phyloP scores from a whole-genome alignment of 148 eudicot genomes.

The Amaranthus hypochondriacus region DNA sequence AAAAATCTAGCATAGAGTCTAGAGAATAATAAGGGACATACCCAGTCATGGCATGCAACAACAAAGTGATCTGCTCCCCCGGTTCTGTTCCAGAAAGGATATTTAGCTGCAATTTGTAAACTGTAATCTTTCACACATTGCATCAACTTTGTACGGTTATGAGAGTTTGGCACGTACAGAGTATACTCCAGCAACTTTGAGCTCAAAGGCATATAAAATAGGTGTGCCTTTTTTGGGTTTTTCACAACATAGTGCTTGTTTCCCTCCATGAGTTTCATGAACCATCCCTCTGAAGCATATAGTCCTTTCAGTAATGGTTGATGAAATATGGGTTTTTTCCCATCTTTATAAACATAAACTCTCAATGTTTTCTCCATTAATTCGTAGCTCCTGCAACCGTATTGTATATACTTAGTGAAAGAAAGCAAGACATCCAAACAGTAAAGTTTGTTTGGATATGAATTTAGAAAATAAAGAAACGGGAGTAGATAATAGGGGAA shows the following conservation, averaged over 20 bases:
- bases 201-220: constrained; percentile 90
- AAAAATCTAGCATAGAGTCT: neutral
- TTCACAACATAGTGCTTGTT: constrained; percentile 59
- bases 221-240: constrained; percentile 69
- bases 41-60: constrained; percentile 98
- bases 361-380: constrained; percentile 72
- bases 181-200: constrained; percentile 56
- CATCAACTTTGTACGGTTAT: constrained; percentile 53
- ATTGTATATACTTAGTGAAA: neutral
- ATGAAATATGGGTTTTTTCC: constrained; percentile 83
- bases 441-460: too few relatives aligned
- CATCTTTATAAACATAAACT: constrained; percentile 75
- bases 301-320: constrained; percentile 78
- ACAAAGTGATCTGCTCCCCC: constrained; percentile 89
- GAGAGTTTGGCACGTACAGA: constrained; percentile 57
- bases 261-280: constrained; percentile 89
- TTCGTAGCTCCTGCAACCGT: constrained; percentile 79
- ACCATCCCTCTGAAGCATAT: constrained; percentile 98
- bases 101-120: constrained; percentile 59
- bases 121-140: constrained; percentile 55
- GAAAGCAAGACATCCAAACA: neutral
- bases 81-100: constrained; percentile 84
- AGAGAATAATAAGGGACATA: constrained; percentile 23
- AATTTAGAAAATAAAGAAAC: too few relatives aligned
- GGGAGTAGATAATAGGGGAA: too few relatives aligned